A percentile compares a stretch with the other conserved stretches of the same genome.
Conservation (phyloP, 331 rosid species). For the Acacia concinna region DNA sequence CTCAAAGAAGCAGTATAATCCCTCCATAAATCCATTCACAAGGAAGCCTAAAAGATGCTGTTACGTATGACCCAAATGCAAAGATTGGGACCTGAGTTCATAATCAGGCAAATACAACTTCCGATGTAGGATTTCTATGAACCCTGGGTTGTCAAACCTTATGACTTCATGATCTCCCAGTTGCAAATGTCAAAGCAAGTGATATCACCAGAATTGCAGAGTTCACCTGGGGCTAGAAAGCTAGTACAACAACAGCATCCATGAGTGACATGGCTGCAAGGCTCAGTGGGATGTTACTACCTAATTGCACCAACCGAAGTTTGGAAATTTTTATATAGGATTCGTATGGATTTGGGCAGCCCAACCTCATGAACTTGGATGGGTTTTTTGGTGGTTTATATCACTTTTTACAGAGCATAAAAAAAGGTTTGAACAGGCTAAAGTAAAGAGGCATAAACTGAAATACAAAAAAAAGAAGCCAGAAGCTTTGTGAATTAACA, state of each 20-base stretch:
- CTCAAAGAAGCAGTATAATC: background rate
- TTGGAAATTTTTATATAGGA: background rate
- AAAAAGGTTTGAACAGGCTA: background rate
- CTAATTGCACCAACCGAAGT: background rate
- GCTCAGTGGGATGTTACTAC: background rate
- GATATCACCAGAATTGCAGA: background rate
- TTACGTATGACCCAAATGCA: background rate
- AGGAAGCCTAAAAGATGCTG: background rate
- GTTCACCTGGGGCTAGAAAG: background rate
- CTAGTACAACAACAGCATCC: background rate
- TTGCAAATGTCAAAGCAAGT: background rate
- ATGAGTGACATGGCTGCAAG: background rate
- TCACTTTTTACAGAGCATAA: background rate
- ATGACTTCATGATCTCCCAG: background rate
- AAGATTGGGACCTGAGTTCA: background rate
- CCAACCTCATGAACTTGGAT: background rate
- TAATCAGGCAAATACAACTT: background rate
- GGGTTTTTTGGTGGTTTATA: background rate
- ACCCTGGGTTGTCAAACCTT: background rate
- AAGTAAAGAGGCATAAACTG: background rate
- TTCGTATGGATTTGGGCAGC: background rate
- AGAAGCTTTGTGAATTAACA: background rate
- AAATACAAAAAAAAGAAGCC: background rate
- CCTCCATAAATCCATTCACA: background rate
- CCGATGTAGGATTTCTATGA: background rate